Base-by-base conservation (phyloP, 1,284 basidiomycete genomes). In the Sporisorium scitamineum region DNA sequence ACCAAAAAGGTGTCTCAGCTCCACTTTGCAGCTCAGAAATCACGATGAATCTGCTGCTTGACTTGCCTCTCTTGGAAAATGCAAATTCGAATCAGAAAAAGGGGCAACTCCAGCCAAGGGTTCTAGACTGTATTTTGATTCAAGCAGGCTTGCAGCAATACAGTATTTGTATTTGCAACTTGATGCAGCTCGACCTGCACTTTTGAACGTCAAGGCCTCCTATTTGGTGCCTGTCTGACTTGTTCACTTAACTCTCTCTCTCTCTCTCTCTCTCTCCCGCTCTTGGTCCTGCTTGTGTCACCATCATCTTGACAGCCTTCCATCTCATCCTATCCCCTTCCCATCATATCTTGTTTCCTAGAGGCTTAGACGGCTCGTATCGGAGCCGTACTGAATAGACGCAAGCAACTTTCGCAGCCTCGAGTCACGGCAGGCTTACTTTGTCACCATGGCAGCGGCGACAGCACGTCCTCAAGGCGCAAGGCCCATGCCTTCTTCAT, bases 401-500 rank as follows among this genome's bases (percentile, higher is more conserved):
- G n/a, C n/a, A n/a, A n/a, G n/a, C n/a, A n/a, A n/a, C n/a, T n/a
- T n/a, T n/a, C n/a, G n/a, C n/a, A n/a, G n/a, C n/a, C n/a, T n/a
- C n/a, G n/a, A n/a, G n/a, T n/a, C n/a, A n/a, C n/a, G n/a, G n/a
- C n/a, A n/a, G n/a, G n/a, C n/a, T n/a, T n/a, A n/a, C n/a, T n/a
- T n/a, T n/a, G n/a, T 18, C 59, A 44, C 9, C 50, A 76, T 76
- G 69, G 69, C 65, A 9, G 63, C 63, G 14, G 48, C 68, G 3
- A 68, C 68, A 9, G 70, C 65, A 39, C 53, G 69, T 24, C 69
- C 69, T 22, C 61, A 68, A 48, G 73, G 73, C 41, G 73, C 64
- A 22, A 68, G 73, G 44, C 73, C 73, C 16, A 68, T 76, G 69
- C 69, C 73, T 27, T 70, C 72, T n/a, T 70, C 72, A 9, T 65